A percentile compares a stretch with the other conserved stretches of the same genome.
phyloP scores from a whole-genome alignment of 2,329 filamentous ascomycete species.

The Alternaria alternata region DNA sequence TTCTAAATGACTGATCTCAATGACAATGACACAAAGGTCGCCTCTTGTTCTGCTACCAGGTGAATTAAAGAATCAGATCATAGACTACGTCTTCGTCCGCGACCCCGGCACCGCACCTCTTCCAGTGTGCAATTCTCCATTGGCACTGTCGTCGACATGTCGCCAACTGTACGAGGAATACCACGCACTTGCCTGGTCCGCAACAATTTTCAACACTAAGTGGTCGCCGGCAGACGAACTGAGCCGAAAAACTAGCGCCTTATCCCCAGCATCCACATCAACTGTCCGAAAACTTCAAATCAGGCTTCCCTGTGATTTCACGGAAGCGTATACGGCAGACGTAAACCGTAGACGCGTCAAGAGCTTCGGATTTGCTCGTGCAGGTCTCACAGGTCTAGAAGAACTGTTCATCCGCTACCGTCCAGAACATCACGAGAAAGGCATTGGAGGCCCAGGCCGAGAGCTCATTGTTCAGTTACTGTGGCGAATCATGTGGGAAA shows the following conservation, averaged over 20 bases:
- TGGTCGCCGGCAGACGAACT: slow-evolving; percentile 14
- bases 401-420: slow-evolving; percentile 25
- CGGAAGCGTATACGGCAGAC: slow-evolving; percentile 7
- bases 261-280: background rate
- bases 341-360: slow-evolving; percentile 9
- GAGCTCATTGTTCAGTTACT: slow-evolving; percentile 19
- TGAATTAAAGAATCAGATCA: slow-evolving; percentile 29
- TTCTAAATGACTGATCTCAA: background rate
- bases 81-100: slow-evolving; percentile 21
- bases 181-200: slow-evolving; percentile 16
- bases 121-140: slow-evolving; percentile 16
- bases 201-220: slow-evolving; percentile 18
- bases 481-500: slow-evolving; percentile 24
- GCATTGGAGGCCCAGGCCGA: slow-evolving; percentile 1
- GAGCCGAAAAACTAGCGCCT: background rate
- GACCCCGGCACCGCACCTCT: slow-evolving; percentile 15
- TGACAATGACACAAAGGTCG: background rate
- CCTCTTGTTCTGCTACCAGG: slow-evolving; percentile 24
- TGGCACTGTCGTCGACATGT: slow-evolving; percentile 27
- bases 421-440: background rate
- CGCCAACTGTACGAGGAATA: slow-evolving; percentile 28
- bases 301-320: background rate
- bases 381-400: slow-evolving; percentile 22
- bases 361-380: slow-evolving; percentile 17
- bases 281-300: slow-evolving; percentile 25